Base-by-base conservation (phyloP, 768 basidiomycete species). In the Podaxis sp. region DNA sequence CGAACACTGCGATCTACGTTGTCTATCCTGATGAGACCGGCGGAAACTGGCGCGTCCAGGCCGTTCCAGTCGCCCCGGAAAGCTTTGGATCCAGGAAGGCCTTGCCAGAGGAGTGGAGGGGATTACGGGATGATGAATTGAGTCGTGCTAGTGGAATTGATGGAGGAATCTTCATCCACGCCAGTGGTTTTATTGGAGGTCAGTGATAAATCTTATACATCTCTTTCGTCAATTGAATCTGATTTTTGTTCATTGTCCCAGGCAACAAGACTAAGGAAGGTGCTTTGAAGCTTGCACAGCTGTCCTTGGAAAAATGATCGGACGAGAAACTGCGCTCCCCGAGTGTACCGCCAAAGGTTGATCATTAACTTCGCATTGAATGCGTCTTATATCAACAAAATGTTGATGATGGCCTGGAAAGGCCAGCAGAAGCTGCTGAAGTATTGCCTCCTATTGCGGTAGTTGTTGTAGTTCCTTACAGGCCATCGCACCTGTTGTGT, bases 171-270 rank as follows among this genome's bases (percentile, higher is more conserved):
- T 99, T 99, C 70, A 87, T 96, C 26, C 97, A 99, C 76, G 94
- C 96, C 0, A 91, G 90, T 63, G 97, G 97, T 7, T 99, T 99
- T 74, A 99, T 95, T 70, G 97, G 97, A 69, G 95, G 95, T 88
- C 65, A 64, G 84, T 59, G 17, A 60, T 61, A 59, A 59, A 58
- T 33, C 33, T 33, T 33, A 2, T 33, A 33, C 20, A 30, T 55
- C 50, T 65, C 7, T n/a, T 33, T 24, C n/a, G 26, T 38, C 22
- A 24, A 28, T 38, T 38, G 33, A n/a, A 38, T 54, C 22, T 53
- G 17, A 46, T 28, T 6, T 20, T 24, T 22, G n/a, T 33, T 52
- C 40, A 52, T 48, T 61, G 28, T 17, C 53, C 37, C 66, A 94
- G 93, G 92, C 26, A 95, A 96, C 75, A 87, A 90, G 74, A 95